Conservation (phyloP, 352 stramenopile species). For the Phytopythium vexans region DNA sequence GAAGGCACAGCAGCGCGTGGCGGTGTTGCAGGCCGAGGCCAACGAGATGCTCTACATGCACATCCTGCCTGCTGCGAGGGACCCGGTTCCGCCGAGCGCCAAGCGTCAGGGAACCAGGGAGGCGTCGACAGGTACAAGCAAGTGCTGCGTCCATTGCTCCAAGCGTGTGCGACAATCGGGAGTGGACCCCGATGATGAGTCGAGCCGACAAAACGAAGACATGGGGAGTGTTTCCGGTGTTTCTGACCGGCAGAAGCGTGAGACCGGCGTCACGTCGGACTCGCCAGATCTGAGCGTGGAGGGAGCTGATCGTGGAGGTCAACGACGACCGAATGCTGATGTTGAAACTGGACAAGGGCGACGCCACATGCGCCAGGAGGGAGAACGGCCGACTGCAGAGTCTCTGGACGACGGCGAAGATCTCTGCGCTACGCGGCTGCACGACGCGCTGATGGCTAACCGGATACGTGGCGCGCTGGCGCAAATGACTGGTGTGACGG, state of each 20-base stretch:
- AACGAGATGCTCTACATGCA: conserved; percentile 29
- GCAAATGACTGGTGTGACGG: background rate
- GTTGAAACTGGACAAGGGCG: no score
- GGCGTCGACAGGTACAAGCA: background rate
- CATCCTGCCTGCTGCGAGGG: conserved; percentile 10
- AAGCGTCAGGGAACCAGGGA: conserved; percentile 1
- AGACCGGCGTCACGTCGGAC: no score
- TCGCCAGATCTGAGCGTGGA: no score
- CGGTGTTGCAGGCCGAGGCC: conserved; percentile 9
- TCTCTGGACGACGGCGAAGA: background rate
- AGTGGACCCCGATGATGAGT: background rate
- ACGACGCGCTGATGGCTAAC: conserved; percentile 2
- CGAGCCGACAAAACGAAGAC: no score
- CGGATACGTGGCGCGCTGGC: background rate
- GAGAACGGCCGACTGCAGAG: background rate
- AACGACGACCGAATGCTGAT: no score
- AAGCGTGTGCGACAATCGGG: background rate
- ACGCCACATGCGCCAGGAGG: background rate
- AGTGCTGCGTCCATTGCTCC: background rate
- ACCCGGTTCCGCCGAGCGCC: background rate
- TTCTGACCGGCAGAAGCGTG: no score
- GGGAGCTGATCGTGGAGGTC: no score
- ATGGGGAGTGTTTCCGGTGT: no score
- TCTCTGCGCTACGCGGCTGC: background rate
- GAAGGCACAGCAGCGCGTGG: conserved; percentile 5